A percentile compares a stretch with the other conserved stretches of the same genome.
Conservation (phyloP, 257 asterid genomes). For the Oldenlandia corymbosa region DNA sequence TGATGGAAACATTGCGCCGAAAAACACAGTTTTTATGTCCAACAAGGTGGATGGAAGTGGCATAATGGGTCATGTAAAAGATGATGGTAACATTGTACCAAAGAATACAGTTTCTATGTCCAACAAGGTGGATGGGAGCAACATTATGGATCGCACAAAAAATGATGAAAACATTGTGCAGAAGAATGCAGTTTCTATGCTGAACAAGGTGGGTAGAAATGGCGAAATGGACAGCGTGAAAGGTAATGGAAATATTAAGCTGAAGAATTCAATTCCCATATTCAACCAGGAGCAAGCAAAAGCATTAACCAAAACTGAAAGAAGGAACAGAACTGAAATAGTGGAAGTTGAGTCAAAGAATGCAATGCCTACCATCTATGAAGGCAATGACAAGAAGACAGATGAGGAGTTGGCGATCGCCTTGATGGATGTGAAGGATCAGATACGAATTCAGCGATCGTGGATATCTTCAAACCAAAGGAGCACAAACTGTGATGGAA, state of each 20-base stretch:
- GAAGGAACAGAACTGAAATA: neutral
- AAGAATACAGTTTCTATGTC: too few relatives aligned
- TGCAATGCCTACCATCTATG: conserved; percentile 7
- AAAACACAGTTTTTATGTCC: too few relatives aligned
- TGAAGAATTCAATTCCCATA: neutral
- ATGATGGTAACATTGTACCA: too few relatives aligned
- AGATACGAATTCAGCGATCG: conserved; percentile 41
- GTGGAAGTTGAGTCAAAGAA: conserved; percentile 9
- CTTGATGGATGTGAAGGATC: conserved; percentile 32
- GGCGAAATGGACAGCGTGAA: too few relatives aligned
- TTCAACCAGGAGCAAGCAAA: neutral
- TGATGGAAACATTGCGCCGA: too few relatives aligned
- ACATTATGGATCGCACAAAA: neutral
- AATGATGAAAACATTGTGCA: too few relatives aligned
- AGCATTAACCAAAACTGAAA: neutral
- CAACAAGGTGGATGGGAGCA: neutral
- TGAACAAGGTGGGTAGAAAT: too few relatives aligned
- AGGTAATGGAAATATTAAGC: neutral
- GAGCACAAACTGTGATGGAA: conserved; percentile 33
- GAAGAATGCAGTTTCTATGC: too few relatives aligned
- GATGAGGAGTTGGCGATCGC: conserved; percentile 32
- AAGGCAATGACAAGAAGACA: conserved; percentile 8
- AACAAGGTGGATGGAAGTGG: neutral
- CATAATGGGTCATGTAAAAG: neutral
- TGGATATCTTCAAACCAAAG: conserved; percentile 33